Base-by-base conservation (phyloP, 176 grass and related monocot genomes). In the Juncus inflexus region DNA sequence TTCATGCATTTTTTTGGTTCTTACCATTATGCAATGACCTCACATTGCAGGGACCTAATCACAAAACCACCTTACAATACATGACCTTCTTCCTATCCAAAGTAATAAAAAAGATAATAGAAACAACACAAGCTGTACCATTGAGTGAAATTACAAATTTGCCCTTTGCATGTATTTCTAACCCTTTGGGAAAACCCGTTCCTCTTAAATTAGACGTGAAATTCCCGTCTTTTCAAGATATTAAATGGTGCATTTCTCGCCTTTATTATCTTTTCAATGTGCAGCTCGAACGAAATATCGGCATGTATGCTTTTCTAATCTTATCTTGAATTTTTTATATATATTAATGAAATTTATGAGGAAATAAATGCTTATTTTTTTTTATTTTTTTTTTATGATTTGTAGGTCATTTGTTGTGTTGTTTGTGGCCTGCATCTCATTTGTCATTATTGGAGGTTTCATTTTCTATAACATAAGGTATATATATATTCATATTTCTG, bases 271-370 rank as follows among this genome's bases (percentile, higher is more conserved):
- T 91, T 50, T 89, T 97, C 80, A 97, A 91, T 67, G 76, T 86
- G 66, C 94, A 91, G 63, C 94, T 97, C 55, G 94, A 91, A 79
- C 70, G 94, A 59, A 97, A 89, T 76, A 97, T 97, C 79, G 83
- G 75, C 85, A 79, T 83, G 94, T 97, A 89, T 89, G 94, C 86
- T 13, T 80, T 74, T 77, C 42, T 62, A 38, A 49, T 66, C 50
- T 36, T 73, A 37, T 37, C 37, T n/a, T n/a, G 59, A 28, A 10
- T 72, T 35, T 74, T 42, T 63, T 7, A 63, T 52, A 68, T 53
- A 49, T 74, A 63, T 60, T 79, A 45, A 64, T 1, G 65, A 7
- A 52, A 47, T 41, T 50, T 69, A 53, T 60, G 75, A 56, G 19
- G 19, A 28, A 28, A 52, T 19, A 69, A 74, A 77, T 16, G 47